A percentile compares a stretch with the other conserved stretches of the same genome.
Evolutionary conservation across 2,329 filamentous ascomycete genomes (phyloP).

Genomic region (Epichloe festucae): DNA sequence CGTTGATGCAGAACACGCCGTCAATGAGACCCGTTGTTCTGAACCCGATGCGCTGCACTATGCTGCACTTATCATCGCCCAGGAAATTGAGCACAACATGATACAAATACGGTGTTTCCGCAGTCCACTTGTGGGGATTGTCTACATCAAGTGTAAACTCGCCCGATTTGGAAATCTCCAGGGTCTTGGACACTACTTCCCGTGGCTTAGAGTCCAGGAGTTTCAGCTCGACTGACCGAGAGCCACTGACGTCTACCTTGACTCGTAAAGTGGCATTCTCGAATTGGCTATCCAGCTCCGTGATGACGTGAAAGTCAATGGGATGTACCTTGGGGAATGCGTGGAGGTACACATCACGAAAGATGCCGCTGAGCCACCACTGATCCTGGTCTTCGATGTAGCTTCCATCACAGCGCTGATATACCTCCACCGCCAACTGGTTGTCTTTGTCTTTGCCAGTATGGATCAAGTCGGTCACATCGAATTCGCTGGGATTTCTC

Average conservation of each 20-base stretch:
- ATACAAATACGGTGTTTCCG: conserved; percentile 53
- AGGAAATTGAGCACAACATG: conserved; percentile 28
- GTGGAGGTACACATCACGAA: conserved; percentile 54
- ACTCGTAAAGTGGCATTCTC: conserved; percentile 37
- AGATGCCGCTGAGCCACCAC: conserved; percentile 57
- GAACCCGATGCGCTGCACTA: conserved; percentile 49
- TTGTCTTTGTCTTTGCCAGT: conserved; percentile 32
- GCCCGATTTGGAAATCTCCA: conserved; percentile 18
- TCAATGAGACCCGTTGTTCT: conserved; percentile 47
- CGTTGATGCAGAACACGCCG: conserved; percentile 52
- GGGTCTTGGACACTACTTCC: conserved; percentile 15
- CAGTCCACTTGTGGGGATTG: conserved; percentile 52
- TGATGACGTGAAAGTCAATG: conserved; percentile 43
- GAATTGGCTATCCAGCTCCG: conserved; percentile 41
- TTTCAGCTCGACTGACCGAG: conserved; percentile 18
- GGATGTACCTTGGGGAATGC: conserved; percentile 43
- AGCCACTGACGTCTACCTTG: conserved; percentile 29
- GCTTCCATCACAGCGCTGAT: conserved; percentile 58
- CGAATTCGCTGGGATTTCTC: conserved; percentile 61
- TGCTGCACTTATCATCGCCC: conserved; percentile 15
- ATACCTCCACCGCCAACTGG: conserved; percentile 51
- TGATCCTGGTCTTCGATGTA: conserved; percentile 63
- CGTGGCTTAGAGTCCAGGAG: conserved; percentile 22
- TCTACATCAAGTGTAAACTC: conserved; percentile 29
- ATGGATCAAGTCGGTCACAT: conserved; percentile 43